A percentile compares a stretch with the other conserved stretches of the same genome.
Conservation (phyloP, 495 filamentous ascomycete species). For the Letharia lupina region DNA sequence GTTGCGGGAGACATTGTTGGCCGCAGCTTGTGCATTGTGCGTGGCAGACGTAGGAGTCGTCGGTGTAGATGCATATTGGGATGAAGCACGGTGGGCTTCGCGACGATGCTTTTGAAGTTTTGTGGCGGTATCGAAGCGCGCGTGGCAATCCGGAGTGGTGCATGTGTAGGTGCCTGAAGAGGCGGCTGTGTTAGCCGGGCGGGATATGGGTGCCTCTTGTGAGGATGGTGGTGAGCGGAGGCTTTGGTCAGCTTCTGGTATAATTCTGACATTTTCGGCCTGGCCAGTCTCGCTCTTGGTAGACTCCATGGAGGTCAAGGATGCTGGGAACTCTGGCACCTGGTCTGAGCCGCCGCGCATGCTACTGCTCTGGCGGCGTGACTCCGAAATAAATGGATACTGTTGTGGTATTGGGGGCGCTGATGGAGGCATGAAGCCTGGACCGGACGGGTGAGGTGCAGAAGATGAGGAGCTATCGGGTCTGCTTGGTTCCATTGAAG, state of each 20-base stretch:
- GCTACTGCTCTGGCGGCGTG: slow-evolving; percentile 33
- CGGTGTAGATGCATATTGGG: slow-evolving; percentile 33
- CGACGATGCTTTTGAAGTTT: slow-evolving; percentile 93
- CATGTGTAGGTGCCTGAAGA: slow-evolving; percentile 90
- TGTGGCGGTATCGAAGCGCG: slow-evolving; percentile 76
- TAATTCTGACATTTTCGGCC: slow-evolving; percentile 25
- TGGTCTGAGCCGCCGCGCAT: slow-evolving; percentile 39
- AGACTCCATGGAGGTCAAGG: slow-evolving; percentile 57
- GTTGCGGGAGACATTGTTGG: slow-evolving; percentile 43
- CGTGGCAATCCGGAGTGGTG: slow-evolving; percentile 82
- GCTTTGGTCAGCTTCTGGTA: slow-evolving; percentile 25
- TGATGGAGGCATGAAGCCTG: slow-evolving; percentile 33
- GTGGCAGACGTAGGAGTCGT: slow-evolving; percentile 36
- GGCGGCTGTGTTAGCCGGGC: slow-evolving; percentile 56
- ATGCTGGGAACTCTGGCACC: slow-evolving; percentile 52
- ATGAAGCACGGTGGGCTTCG: slow-evolving; percentile 71
- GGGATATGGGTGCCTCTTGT: slow-evolving; percentile 20
- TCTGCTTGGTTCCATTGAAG: slow-evolving; percentile 36
- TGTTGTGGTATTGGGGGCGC: slow-evolving; percentile 45
- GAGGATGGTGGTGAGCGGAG: slow-evolving; percentile 23
- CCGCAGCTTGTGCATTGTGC: slow-evolving; percentile 36
- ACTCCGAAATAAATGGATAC: slow-evolving; percentile 47
- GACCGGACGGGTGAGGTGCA: slow-evolving; percentile 22
- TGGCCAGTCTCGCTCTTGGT: slow-evolving; percentile 45
- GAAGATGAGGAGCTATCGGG: slow-evolving; percentile 35